Evolutionary conservation across 192 early-diverging fungal genomes (phyloP), one percentile per base, ranked within the genome.

Genomic region (Coemansia sp.): DNA sequence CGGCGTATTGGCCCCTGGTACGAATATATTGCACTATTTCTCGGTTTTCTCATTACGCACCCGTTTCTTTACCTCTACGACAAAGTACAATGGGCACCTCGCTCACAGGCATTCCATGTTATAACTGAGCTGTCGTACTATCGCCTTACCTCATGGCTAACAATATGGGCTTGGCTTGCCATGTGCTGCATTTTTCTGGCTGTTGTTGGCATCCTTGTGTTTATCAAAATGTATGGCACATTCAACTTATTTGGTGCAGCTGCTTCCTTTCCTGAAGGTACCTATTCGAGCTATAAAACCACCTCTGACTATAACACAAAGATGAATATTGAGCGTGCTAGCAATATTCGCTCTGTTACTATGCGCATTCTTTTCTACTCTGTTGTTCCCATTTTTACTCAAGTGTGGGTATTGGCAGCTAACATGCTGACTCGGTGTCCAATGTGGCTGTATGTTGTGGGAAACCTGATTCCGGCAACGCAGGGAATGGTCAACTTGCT

Each of bases 371-470:
- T 64, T 30, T 40, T 60, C 21, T 75, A 75, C 23, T 54, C 66
- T 18, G 21, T 53, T 4, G 56, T 69, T 10, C 73, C 73, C 5
- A 69, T 76, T 45, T 6, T 62, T 10, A 76, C 67, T n/a, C 73
- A 76, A 33, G 44, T 59, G 12, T 76, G 73, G 73, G 60, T 69
- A 11, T 46, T 76, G 19, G 63, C 52, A 5, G 67, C 67, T 12
- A 76, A 76, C 52, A 76, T 68, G 66, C 24, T 59, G 5, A 21
- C 48, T 29, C 3, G 51, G 5, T 62, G 55, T 12, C 73, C 73
- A 21, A 69, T 69, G 67, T 76, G 73, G 73, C 52, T 76, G 18
- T 76, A 69, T 24, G 58, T 76, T n/a, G n/a, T 76, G 49, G 73
- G 67, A 24, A 76, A 65, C 63, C 58, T 76, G 45, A 52, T 69